These are phyloP conservation scores for Pyrus communis DNA, from an alignment of 306 rosid genomes.

Conservation along the genomic window DNA sequence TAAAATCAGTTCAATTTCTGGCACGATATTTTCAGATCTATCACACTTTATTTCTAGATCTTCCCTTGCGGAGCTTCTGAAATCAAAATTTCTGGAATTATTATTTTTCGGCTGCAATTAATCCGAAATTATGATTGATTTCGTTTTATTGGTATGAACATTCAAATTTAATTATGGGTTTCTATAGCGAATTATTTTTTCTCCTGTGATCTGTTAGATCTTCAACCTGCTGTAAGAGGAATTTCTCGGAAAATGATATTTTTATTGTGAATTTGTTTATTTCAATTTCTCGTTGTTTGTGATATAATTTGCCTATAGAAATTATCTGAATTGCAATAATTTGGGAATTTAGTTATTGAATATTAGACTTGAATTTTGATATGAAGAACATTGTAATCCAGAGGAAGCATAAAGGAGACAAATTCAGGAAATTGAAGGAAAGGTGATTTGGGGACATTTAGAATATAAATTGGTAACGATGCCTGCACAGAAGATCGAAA, in stretches of 20 bases:
- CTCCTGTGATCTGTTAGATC: background rate
- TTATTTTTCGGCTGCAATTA: background rate
- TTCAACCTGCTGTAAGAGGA: background rate
- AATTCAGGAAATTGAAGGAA: background rate
- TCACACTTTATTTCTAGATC: background rate
- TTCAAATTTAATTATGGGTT: background rate
- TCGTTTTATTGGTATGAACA: background rate
- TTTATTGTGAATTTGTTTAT: background rate
- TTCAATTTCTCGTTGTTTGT: background rate
- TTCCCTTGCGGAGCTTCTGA: background rate
- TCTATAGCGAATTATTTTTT: too few relatives aligned
- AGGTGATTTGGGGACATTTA: background rate
- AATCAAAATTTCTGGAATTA: background rate
- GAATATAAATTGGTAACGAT: conserved; percentile 20
- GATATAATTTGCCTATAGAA: background rate
- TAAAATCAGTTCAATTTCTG: background rate
- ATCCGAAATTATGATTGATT: background rate
- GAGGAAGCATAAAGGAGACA: background rate
- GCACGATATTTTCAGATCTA: background rate
- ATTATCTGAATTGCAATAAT: background rate
- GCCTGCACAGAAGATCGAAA: conserved; percentile 85
- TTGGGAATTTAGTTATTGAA: background rate
- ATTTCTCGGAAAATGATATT: background rate
- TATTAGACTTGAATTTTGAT: background rate
- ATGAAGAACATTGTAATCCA: background rate